A percentile compares a stretch with the other conserved stretches of the same genome.
Conservation (phyloP, 768 basidiomycete genomes). For the Leucogyrophana mollusca region DNA sequence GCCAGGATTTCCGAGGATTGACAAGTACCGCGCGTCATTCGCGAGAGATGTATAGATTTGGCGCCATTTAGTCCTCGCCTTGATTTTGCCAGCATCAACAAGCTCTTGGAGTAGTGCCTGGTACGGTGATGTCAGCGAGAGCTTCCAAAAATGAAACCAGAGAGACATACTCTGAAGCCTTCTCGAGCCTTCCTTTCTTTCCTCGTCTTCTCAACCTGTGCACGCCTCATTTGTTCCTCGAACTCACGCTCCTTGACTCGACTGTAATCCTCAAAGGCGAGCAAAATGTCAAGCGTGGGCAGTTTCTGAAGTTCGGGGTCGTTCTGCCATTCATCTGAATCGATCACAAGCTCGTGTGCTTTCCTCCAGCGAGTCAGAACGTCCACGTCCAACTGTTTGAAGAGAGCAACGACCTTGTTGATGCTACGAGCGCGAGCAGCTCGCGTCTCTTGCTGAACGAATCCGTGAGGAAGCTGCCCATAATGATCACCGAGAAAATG, state of each 20-base stretch:
- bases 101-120: constrained; percentile 74
- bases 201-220: constrained; percentile 80
- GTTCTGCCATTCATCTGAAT: constrained; percentile 74
- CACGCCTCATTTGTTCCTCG: constrained; percentile 79
- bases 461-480: constrained; percentile 8
- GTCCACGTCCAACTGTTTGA: constrained; percentile 86
- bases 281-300: constrained; percentile 88
- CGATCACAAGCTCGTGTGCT: constrained; percentile 73
- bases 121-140: background rate
- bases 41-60: constrained; percentile 76
- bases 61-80: constrained; percentile 89
- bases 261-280: constrained; percentile 93
- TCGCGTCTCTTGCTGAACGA: constrained; percentile 69
- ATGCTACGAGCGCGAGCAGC: constrained; percentile 78
- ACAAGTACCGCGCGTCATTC: constrained; percentile 79
- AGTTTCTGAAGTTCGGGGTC: constrained; percentile 79
- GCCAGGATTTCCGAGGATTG: constrained; percentile 89
- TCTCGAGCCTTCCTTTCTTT: constrained; percentile 89
- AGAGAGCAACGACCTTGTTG: constrained; percentile 76
- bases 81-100: constrained; percentile 63
- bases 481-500: constrained; percentile 3
- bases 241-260: constrained; percentile 88
- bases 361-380: constrained; percentile 92
- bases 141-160: background rate
- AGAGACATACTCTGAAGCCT: constrained; percentile 69